Base-by-base conservation (phyloP, 306 rosid genomes). In the Gastrolobium bilobum region DNA sequence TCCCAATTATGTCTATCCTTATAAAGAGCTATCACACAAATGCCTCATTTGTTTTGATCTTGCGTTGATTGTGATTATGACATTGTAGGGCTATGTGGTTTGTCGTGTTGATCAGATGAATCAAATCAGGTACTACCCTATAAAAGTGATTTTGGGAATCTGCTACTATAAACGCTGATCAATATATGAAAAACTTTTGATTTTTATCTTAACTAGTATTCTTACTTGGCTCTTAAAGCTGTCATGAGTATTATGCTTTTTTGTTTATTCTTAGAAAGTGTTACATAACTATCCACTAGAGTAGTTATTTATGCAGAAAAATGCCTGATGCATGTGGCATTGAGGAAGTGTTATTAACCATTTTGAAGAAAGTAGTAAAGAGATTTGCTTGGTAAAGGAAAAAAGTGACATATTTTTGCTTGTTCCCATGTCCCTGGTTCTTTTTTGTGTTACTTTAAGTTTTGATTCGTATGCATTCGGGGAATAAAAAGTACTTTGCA, bases 61-160 rank as follows among this genome's bases (percentile, higher is more conserved):
- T 3, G 9, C n/a, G 6, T 33, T 47, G 70, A 29, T 44, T 52
- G 43, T 73, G 10, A 13, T 42, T 40, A 4, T 4, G 7, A 35
- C 15, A 2, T 1, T 73, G 1, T 77, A 94, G 98, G 98, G 98
- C 0, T 94, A 91, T 73, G 97, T 94, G 64, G 69, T 92, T 37
- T 94, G 92, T 76, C 97, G 97, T 10, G 90, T 94, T 52, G n/a
- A n/a, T n/a, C n/a, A n/a, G n/a, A n/a, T n/a, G n/a, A n/a, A n/a
- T n/a, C n/a, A n/a, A n/a, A n/a, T n/a, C n/a, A n/a, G n/a, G n/a
- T n/a, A n/a, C n/a, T n/a, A n/a, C n/a, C n/a, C n/a, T n/a, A n/a
- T n/a, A n/a, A n/a, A n/a, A n/a, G n/a, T n/a, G n/a, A n/a, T n/a
- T n/a, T n/a, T n/a, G n/a, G n/a, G n/a, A 37, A 15, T 61, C 39